A percentile compares a stretch with the other conserved stretches of the same genome.
These are phyloP conservation scores for Strombidium stylifer DNA, from an alignment of 73 alveolate species.

Conservation along the genomic window DNA sequence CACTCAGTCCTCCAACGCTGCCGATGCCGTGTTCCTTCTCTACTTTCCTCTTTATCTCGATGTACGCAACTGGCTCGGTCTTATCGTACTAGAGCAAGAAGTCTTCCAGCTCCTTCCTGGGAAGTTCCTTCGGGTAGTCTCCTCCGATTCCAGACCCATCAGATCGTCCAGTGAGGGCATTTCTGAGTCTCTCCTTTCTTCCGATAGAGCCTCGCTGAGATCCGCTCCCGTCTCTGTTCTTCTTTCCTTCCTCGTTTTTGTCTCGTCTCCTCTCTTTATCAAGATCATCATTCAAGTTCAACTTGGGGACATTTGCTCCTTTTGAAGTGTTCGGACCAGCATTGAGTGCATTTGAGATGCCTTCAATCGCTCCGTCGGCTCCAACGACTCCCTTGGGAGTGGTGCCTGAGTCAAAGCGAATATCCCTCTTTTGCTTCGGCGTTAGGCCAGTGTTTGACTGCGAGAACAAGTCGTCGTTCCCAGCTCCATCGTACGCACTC, in stretches of 20 bases:
- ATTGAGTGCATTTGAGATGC: too few species aligned
- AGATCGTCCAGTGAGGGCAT: background rate
- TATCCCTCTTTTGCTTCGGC: too few species aligned
- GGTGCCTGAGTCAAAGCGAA: too few species aligned
- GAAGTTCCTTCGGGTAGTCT: slow-evolving; percentile 31
- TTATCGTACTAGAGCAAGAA: background rate
- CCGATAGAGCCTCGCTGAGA: slow-evolving; percentile 4
- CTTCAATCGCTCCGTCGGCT: too few species aligned
- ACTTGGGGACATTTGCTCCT: too few species aligned
- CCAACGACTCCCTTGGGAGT: too few species aligned
- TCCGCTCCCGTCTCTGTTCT: slow-evolving; percentile 8
- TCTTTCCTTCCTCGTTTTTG: background rate
- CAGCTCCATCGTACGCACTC: slow-evolving; percentile 4
- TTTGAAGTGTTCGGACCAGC: too few species aligned
- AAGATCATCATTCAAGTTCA: too few species aligned
- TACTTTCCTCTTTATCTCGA: background rate
- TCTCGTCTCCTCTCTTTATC: slow-evolving; percentile 2
- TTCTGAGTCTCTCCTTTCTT: background rate
- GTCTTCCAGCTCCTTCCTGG: slow-evolving; percentile 38
- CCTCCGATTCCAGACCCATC: slow-evolving; percentile 1
- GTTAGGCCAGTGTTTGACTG: too few species aligned
- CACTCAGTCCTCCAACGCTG: too few species aligned
- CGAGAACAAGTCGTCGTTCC: background rate
- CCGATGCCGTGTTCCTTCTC: too few species aligned
- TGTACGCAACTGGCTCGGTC: background rate